Conservation (phyloP, 768 basidiomycete genomes). For the Psilocybe tampanensis region DNA sequence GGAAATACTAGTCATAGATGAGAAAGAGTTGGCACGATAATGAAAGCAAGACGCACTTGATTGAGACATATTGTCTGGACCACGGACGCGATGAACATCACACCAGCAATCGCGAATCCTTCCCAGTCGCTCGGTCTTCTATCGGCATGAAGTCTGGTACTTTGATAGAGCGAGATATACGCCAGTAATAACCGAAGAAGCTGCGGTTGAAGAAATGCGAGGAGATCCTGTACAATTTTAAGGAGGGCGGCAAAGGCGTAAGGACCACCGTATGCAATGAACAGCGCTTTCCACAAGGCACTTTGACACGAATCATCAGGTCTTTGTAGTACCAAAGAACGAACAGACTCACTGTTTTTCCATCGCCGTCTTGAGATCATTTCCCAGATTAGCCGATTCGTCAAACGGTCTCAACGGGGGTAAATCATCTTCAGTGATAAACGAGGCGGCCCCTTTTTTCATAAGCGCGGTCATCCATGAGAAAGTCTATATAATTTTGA, state of each 20-base stretch:
- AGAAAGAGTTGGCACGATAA: background rate
- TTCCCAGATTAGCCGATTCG: conserved; percentile 68
- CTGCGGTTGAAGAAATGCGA: conserved; percentile 88
- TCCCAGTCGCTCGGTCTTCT: conserved; percentile 43
- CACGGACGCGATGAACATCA: conserved; percentile 85
- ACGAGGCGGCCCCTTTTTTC: conserved; percentile 62
- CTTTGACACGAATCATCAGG: conserved; percentile 32
- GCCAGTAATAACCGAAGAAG: conserved; percentile 76
- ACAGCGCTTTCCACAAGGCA: conserved; percentile 74
- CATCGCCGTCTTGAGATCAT: conserved; percentile 60
- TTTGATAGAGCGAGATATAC: conserved; percentile 82
- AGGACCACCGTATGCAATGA: conserved; percentile 76
- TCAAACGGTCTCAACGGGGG: conserved; percentile 72
- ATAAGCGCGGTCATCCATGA: conserved; percentile 85
- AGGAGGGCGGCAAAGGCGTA: conserved; percentile 63
- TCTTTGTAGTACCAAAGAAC: background rate
- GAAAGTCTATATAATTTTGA: conserved; percentile 53
- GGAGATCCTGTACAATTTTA: conserved; percentile 78
- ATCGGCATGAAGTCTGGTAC: conserved; percentile 37
- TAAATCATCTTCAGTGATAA: conserved; percentile 85
- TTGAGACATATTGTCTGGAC: conserved; percentile 79
- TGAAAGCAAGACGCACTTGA: conserved; percentile 50
- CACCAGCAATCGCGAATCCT: conserved; percentile 74
- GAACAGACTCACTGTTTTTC: conserved; percentile 54
- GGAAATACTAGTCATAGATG: conserved; percentile 68